Evolutionary conservation across 805 yeast species (phyloP), one percentile per base, ranked within the genome.

Genomic region (Saccharomycopsis fibuligera): DNA sequence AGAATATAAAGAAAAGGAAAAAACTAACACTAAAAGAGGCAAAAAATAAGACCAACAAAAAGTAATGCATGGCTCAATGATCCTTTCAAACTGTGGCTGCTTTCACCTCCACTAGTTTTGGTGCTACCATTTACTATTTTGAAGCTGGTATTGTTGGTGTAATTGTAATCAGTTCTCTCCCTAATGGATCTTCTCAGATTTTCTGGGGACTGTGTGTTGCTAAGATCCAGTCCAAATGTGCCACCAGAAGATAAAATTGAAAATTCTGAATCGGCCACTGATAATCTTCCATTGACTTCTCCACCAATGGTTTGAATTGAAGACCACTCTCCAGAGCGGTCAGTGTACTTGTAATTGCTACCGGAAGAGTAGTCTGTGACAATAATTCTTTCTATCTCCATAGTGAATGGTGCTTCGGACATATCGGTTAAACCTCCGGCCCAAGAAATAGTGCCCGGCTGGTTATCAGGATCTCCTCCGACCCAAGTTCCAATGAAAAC

Each of bases 401-500:
- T 75, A 12, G 71, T 51, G 56, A 73, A 76, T 35, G 81, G 80
- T 10, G 72, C 76, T 5, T 68, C 56, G 10, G 66, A 50, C 54
- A 71, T 81, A 58, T 80, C 74, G 8, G 84, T 75, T 3, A 49
- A 38, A 9, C 86, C 86, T 30, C 89, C 89, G 2, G 89, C 86
- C 89, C 89, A 82, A 48, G 70, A 74, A 50, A 83, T 75, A 3
- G 88, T 82, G 23, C 88, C 88, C 39, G 60, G 68, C 2, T 69
- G 65, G 58, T 79, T 80, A 41, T 54, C 46, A 21, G 73, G 59
- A 46, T 70, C 73, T 22, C 78, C 78, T 14, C 76, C 78, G 3
- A 76, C 73, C 78, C 78, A 73, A n/a, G 67, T 52, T 3, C 77
- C 76, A 17, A 73, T 48, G 21, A 27, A 55, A 3, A 57, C 47